These are phyloP conservation scores for Colletotrichum viniferum DNA, from an alignment of 2,329 filamentous ascomycete genomes.

Conservation along the genomic window DNA sequence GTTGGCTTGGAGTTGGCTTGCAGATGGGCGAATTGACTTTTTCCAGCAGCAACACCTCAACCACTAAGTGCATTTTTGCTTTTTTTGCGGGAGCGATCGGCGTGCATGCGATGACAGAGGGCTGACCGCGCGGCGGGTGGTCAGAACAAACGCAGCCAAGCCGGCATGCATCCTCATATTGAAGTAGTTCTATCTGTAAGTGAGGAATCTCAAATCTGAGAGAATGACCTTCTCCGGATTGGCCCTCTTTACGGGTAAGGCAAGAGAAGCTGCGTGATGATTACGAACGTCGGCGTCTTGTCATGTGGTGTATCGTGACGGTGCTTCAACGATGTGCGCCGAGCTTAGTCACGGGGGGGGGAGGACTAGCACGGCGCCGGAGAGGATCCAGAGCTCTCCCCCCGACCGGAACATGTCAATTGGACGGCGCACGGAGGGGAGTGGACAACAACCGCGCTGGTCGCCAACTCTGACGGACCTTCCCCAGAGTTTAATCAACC, in stretches of 20 bases:
- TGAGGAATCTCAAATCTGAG: background rate
- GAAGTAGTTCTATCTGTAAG: background rate
- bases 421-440: background rate
- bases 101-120: background rate
- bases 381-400: background rate
- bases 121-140: background rate
- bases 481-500: background rate
- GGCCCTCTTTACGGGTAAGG: background rate
- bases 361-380: background rate
- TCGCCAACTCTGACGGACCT: background rate
- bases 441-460: background rate
- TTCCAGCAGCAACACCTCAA: background rate
- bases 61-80: background rate
- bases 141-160: background rate
- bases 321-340: background rate
- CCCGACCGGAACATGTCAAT: background rate
- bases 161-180: background rate
- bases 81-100: background rate
- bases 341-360: background rate
- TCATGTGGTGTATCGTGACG: background rate
- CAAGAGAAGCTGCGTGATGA: background rate
- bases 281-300: background rate
- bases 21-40: background rate
- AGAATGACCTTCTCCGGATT: background rate
- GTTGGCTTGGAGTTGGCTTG: background rate